These are phyloP conservation scores for Ophiostoma triangulosporum DNA, from an alignment of 2,329 filamentous ascomycete genomes.

Conservation along the genomic window DNA sequence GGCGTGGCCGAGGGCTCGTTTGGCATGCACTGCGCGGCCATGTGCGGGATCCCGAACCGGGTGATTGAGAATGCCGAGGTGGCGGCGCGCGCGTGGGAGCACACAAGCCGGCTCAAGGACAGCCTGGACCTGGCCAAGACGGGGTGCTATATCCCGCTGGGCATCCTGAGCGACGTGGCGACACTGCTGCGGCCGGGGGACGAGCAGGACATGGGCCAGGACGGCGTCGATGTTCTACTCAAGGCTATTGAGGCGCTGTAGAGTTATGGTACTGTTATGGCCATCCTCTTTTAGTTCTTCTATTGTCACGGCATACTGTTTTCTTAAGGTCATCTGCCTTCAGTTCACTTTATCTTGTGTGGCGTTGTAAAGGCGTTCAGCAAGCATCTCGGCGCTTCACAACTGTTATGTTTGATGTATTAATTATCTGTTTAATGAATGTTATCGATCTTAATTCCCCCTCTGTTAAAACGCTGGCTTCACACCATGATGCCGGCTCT, in stretches of 20 bases:
- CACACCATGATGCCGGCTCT: no score
- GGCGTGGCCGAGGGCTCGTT: constrained; percentile 94
- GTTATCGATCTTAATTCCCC: no score
- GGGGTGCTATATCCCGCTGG: constrained; percentile 70
- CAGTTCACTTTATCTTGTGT: no score
- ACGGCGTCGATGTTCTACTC: constrained; percentile 44
- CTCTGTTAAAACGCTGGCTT: no score
- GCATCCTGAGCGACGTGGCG: constrained; percentile 76
- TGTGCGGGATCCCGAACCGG: constrained; percentile 81
- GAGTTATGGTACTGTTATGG: neutral
- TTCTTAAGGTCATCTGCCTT: no score
- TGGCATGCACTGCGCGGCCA: constrained; percentile 96
- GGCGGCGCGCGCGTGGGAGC: constrained; percentile 86
- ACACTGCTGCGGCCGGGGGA: constrained; percentile 45
- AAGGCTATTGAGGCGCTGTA: constrained; percentile 46
- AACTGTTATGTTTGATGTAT: no score
- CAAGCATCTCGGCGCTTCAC: no score
- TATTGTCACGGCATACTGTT: no score
- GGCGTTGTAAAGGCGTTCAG: no score
- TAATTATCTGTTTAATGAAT: no score
- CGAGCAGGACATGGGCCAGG: constrained; percentile 30
- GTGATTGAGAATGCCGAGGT: constrained; percentile 80
- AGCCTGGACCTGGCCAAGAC: constrained; percentile 69
- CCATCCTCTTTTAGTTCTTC: neutral
- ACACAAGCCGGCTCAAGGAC: constrained; percentile 81